Base-by-base conservation (phyloP, 768 basidiomycete genomes). In the Leucocoprinus sp. region DNA sequence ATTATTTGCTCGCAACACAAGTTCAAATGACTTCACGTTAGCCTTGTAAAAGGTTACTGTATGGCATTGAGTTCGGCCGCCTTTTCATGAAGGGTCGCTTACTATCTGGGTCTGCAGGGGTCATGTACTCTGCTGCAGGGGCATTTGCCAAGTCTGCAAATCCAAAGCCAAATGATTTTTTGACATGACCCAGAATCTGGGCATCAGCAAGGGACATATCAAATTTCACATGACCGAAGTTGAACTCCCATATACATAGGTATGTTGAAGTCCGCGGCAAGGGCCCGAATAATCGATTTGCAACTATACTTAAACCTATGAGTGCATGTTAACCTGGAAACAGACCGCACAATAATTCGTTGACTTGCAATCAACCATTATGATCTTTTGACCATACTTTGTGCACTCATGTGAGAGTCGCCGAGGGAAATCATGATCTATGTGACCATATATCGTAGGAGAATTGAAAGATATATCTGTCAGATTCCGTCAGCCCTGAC, bases 211-310 rank as follows among this genome's bases (percentile, higher is more conserved):
- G 76, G 1, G 82, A 74, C 15, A 82, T 50, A 19, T 71, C 56
- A 0, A 71, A 71, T 54, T 78, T 81, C 37, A 88, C 57, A 26
- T 69, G 58, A 5, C 90, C 90, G 14, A 92, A 27, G n/a, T 65
- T 65, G 36, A 93, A 75, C 56, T 95, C 91, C 95, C 95, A 98
- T 11, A 96, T 75, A 58, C 93, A 97, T 4, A 95, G 68, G 56
- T 98, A 98, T 1, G 91, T 82, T 1, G 85, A 64, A 0, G 86
- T 87, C 2, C 77, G 75, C 5, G 95, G 95, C 48, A 81, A 78
- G 9, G 89, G 88, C 6, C 95, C 95, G 57, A 96, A 95, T 8
- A 98, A 66, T 19, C 93, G 79, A 57, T 96, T 77, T 1, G 88
- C 83, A 11, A 79, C 77, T 38, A 98, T 76, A 50, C 88, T 76